Base-by-base conservation (phyloP, 2,329 filamentous ascomycete genomes). In the Penicillium digitatum region DNA sequence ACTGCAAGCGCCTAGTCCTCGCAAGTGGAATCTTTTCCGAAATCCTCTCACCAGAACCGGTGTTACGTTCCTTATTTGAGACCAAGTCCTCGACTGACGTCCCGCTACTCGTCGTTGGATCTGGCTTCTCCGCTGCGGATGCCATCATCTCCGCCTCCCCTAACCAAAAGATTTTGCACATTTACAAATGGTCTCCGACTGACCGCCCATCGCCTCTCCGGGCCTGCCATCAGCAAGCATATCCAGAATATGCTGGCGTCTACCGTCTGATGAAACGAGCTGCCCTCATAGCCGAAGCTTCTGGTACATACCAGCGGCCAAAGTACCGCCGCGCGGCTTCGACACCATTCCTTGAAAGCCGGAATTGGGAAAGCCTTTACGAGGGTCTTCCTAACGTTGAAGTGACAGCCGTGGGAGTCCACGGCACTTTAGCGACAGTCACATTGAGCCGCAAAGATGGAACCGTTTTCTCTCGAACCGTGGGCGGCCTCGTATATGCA, bases 41-140 rank as follows among this genome's bases (percentile, higher is more conserved):
- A 53, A 70, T 78, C 22, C 78, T 84, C 32, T 75, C 78, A 11
- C 80, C 82, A 1, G 77, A 78, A 10, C 73, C 76, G 2, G 63
- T 80, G 10, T 72, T 84, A 3, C 66, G 73, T 16, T 79, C 81
- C 1, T 61, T 85, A 8, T 60, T 76, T 8, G 45, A 64, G 27
- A 65, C 74, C 2, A 62, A 63, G 14, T 39, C 68, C 61, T 51
- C 61, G 54, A 54, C 66, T 2, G 29, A 59, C 5, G 60, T 64
- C 3, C 79, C 82, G 0, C 64, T 84, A 1, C 74, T 86, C 4
- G 78, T 85, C 6, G 74, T 86, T 46, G 83, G 83, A 6, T 85
- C 82, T 9, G 83, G 83, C 0, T 86, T 85, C 67, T 83, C 82
- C 3, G 83, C 83, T 2, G 83, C 83, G 26, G 83, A 86, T 69